phyloP scores from a whole-genome alignment of 108 stramenopile species.

The Nitzschia sp. region DNA sequence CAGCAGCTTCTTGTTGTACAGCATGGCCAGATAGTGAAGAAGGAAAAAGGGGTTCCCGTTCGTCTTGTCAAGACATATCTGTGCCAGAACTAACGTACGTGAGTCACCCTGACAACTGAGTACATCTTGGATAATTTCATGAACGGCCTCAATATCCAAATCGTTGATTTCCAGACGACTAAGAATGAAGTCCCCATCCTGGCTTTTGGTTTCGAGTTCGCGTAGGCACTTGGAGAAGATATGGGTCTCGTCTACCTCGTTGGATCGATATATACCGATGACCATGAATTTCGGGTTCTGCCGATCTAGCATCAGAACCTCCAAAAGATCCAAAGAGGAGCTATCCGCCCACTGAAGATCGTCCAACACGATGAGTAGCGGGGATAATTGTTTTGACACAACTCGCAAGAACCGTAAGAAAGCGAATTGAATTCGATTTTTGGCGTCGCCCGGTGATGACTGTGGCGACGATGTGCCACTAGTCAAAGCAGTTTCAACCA shows the following conservation, averaged over 20 bases:
- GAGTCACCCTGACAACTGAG: constrained; percentile 6
- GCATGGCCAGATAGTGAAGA: constrained; percentile 20
- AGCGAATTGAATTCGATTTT: constrained; percentile 6
- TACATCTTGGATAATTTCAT: neutral
- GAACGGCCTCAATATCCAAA: neutral
- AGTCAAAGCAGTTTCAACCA: too few species aligned
- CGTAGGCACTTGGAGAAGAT: neutral
- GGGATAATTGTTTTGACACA: too few species aligned
- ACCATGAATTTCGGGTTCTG: constrained; percentile 13
- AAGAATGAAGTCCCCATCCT: neutral
- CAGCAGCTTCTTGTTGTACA: constrained; percentile 13
- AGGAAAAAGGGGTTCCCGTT: constrained; percentile 41
- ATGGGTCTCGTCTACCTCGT: constrained; percentile 17
- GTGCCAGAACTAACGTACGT: neutral
- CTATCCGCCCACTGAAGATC: constrained; percentile 21
- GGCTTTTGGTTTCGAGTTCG: neutral
- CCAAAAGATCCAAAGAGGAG: constrained; percentile 3
- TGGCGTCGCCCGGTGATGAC: neutral
- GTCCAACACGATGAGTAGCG: too few species aligned
- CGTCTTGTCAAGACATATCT: constrained; percentile 19
- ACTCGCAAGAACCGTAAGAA: too few species aligned
- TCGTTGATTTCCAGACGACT: neutral
- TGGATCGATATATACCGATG: constrained; percentile 22
- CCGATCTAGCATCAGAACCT: constrained; percentile 18
- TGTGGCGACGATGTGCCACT: neutral